Evolutionary conservation across 2,329 filamentous ascomycete genomes (phyloP), one percentile per base, ranked within the genome.

Genomic region (Lasiodiplodia citricola): DNA sequence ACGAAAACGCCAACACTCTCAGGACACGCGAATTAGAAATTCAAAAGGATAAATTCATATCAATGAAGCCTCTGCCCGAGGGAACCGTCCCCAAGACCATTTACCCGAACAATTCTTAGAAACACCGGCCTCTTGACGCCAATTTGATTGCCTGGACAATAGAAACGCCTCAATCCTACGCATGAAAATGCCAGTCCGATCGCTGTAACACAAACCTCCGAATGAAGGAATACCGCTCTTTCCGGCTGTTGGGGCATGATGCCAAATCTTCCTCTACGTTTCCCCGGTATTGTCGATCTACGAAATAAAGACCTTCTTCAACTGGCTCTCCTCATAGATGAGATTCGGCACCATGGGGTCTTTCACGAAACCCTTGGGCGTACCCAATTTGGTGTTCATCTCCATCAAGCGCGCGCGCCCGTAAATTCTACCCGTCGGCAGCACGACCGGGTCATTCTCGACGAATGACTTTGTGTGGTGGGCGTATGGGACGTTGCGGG

Each of bases 391-490:
- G 75, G 88, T 87, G 68, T 94, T 92, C 78, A 96, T 89, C 68
- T 92, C 88, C 70, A 91, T 83, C 62, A 99, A 83, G 63, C 91
- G 85, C 68, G 91, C 88, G 69, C 88, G 87, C 23, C 95, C 93
- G 77, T 97, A 97, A 11, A 96, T 91, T 65, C 93, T 87, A 1
- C 92, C 91, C 78, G 97, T 97, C 28, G 96, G 96, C 68, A 99
- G 81, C 54, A 98, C 87, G 23, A 97, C 87, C 0, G 96, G 87
- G 76, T 98, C 94, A 56, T 89, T 89, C 77, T 97, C 95, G 37
- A 98, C 93, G 70, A 93, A 92, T 77, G 93, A 97, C 84, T 96
- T 96, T 37, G 92, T 94, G 79, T 99, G 96, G 76, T 97, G 92
- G 2, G 96, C 96, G 75, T 98, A 98, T 0, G 96, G 96, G 55